Percentiles rank a stretch among this genome's conserved stretches.
These are phyloP conservation scores for Austroboletus festivus DNA, from an alignment of 768 basidiomycete genomes.

Conservation along the genomic window DNA sequence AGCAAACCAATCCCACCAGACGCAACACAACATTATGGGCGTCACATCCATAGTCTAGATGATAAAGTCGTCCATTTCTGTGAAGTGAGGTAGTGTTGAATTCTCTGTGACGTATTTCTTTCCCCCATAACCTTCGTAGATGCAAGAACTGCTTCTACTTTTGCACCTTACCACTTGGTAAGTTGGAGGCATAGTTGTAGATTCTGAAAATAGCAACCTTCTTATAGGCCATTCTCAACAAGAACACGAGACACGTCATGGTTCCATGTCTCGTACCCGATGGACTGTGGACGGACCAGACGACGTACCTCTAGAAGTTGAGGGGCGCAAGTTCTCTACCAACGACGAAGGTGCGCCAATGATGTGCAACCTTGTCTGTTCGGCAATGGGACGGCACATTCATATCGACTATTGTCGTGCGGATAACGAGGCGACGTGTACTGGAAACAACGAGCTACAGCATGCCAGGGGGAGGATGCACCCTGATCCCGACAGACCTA, in stretches of 20 bases:
- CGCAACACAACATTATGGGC: conserved; percentile 39
- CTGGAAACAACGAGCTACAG: conserved; percentile 39
- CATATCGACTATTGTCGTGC: conserved; percentile 58
- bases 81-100: conserved; percentile 38
- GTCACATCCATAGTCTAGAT: conserved; percentile 48
- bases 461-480: conserved; percentile 42
- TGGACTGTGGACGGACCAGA: conserved; percentile 58
- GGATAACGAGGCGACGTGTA: conserved; percentile 36
- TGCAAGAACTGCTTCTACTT: conserved; percentile 57
- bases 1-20: conserved; percentile 46
- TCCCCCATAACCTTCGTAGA: conserved; percentile 25
- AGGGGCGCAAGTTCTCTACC: conserved; percentile 52
- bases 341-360: conserved; percentile 60
- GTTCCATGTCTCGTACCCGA: conserved; percentile 56
- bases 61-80: conserved; percentile 51
- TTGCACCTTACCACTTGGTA: conserved; percentile 56
- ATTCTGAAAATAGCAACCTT: no score
- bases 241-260: conserved; percentile 62
- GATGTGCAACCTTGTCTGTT: conserved; percentile 59
- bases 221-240: conserved; percentile 19
- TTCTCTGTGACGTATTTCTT: not conserved
- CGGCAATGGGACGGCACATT: conserved; percentile 52
- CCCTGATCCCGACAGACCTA: conserved; percentile 45
- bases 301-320: conserved; percentile 47
- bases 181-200: not conserved